Conservation (phyloP, 768 basidiomycete genomes). For the Naematelia aurantialba region DNA sequence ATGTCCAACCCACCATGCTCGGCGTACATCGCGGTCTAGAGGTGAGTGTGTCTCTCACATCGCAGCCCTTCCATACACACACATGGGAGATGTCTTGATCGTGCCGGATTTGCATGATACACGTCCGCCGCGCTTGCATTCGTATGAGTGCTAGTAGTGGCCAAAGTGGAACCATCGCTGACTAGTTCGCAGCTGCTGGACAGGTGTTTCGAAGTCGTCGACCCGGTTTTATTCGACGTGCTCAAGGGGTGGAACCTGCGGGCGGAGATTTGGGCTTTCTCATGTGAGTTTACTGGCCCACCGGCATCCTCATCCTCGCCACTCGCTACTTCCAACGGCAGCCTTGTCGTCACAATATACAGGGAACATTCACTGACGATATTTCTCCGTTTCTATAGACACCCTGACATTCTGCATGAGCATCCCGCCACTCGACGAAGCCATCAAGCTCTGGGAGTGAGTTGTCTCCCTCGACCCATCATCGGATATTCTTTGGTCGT, state of each 20-base stretch:
- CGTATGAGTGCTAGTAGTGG: background rate
- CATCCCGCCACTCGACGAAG: constrained; percentile 92
- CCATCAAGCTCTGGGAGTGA: constrained; percentile 85
- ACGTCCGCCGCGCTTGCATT: background rate
- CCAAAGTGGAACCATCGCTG: background rate
- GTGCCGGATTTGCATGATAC: too few species aligned
- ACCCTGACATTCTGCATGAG: constrained; percentile 86
- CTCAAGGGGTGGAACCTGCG: constrained; percentile 84
- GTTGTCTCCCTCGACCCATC: constrained; percentile 8
- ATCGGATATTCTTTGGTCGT: too few species aligned
- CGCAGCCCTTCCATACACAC: background rate
- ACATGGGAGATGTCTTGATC: background rate
- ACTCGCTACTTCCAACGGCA: too few species aligned
- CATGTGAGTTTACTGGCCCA: constrained; percentile 61
- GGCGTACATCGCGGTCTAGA: constrained; percentile 93
- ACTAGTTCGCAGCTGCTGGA: constrained; percentile 77
- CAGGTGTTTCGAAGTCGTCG: constrained; percentile 83
- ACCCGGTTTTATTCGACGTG: constrained; percentile 75
- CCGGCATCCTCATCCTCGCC: background rate
- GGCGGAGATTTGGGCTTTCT: constrained; percentile 96
- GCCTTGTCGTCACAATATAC: too few species aligned
- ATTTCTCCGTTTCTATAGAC: background rate
- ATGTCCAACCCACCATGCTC: constrained; percentile 91
- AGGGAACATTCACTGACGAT: background rate
- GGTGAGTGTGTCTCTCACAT: constrained; percentile 54